A percentile compares a stretch with the other conserved stretches of the same genome.
phyloP scores from a whole-genome alignment of 768 basidiomycete genomes.

The Amanita muscaria region DNA sequence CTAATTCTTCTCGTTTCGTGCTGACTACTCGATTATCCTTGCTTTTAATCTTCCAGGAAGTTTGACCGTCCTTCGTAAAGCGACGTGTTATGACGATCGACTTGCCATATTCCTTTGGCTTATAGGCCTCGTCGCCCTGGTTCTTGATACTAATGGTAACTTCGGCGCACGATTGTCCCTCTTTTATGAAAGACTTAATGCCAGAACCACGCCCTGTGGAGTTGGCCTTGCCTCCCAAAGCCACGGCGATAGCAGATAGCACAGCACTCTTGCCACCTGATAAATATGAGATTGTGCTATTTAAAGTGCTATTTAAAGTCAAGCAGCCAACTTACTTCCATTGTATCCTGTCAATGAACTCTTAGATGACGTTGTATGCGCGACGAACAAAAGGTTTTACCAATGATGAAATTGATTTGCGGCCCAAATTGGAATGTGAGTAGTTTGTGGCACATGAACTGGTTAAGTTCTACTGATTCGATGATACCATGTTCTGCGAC shows the following conservation, averaged over 20 bases:
- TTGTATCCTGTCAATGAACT: constrained; percentile 57
- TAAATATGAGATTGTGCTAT: background rate
- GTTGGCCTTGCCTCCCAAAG: constrained; percentile 88
- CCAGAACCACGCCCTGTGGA: constrained; percentile 85
- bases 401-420: constrained; percentile 96
- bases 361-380: background rate
- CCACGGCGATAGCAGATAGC: constrained; percentile 86
- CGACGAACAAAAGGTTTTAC: constrained; percentile 28
- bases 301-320: background rate
- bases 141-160: constrained; percentile 83
- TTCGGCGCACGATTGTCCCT: constrained; percentile 75
- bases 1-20: constrained; percentile 75
- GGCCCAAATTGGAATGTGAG: constrained; percentile 81
- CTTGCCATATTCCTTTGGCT: constrained; percentile 76
- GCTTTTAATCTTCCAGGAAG: constrained; percentile 76
- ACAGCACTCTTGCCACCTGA: constrained; percentile 95
- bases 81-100: constrained; percentile 77
- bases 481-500: constrained; percentile 86
- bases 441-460: constrained; percentile 95
- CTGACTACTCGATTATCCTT: constrained; percentile 59
- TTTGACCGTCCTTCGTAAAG: constrained; percentile 68
- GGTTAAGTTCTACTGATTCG: constrained; percentile 74
- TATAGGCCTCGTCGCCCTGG: constrained; percentile 84
- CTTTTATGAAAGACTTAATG: constrained; percentile 77
- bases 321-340: constrained; percentile 56